Evolutionary conservation across 2,329 filamentous ascomycete species (phyloP).

Genomic region (Dactylellina leptospora): DNA sequence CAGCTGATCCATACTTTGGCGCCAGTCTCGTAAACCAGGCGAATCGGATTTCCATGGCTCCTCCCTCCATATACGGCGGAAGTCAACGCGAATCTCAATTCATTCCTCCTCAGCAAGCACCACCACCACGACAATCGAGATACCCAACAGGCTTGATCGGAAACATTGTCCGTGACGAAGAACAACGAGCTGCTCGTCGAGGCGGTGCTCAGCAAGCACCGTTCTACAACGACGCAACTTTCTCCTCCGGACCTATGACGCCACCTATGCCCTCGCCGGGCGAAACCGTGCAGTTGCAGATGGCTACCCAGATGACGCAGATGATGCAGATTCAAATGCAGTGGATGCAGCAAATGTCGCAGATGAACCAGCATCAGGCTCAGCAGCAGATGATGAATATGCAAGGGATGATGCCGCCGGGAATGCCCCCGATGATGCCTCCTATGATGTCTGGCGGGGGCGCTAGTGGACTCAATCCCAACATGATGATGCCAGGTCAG

Average conservation of each 20-base stretch:
- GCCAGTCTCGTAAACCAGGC: constrained; percentile 77
- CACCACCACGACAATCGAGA: constrained; percentile 58
- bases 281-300: constrained; percentile 79
- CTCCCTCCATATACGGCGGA: constrained; percentile 62
- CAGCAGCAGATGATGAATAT: constrained; percentile 57
- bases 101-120: constrained; percentile 53
- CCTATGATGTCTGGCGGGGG: constrained; percentile 58
- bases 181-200: constrained; percentile 51
- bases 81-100: constrained; percentile 60
- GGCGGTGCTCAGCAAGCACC: constrained; percentile 45
- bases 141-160: constrained; percentile 83
- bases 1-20: constrained; percentile 81
- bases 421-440: constrained; percentile 59
- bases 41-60: constrained; percentile 77
- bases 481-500: constrained; percentile 62
- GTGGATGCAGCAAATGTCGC: constrained; percentile 73
- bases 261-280: constrained; percentile 66
- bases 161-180: constrained; percentile 74
- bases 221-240: constrained; percentile 55
- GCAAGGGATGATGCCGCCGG: constrained; percentile 58
- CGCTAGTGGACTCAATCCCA: constrained; percentile 16
- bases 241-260: background rate
- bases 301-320: constrained; percentile 83
- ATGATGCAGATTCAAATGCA: constrained; percentile 97
- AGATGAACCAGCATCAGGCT: constrained; percentile 57